These are phyloP conservation scores for Ustilaginoidea virens DNA, from an alignment of 2,329 filamentous ascomycete species.

Conservation along the genomic window DNA sequence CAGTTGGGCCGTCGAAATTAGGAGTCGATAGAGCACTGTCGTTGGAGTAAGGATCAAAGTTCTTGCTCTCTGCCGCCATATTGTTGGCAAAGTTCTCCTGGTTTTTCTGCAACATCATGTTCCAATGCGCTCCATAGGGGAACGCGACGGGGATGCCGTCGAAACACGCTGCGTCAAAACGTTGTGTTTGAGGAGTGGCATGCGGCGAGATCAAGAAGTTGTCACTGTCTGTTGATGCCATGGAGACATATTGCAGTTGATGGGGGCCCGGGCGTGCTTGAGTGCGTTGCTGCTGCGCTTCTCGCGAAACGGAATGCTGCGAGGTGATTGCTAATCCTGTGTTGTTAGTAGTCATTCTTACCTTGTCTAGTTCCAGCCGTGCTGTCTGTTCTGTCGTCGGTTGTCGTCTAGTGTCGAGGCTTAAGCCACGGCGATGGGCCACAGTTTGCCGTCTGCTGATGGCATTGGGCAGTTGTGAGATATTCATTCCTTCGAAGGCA, in stretches of 20 bases:
- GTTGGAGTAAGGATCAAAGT: constrained; percentile 34
- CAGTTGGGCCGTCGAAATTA: constrained; percentile 31
- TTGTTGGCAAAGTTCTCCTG: constrained; percentile 26
- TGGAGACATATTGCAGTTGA: constrained; percentile 11
- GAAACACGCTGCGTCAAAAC: constrained; percentile 33
- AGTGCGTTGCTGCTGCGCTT: constrained; percentile 76
- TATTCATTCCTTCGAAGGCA: constrained; percentile 61
- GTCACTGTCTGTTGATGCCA: constrained; percentile 27
- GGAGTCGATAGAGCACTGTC: constrained; percentile 32
- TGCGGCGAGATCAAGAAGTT: constrained; percentile 42
- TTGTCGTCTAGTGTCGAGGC: constrained; percentile 58
- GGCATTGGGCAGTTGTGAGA: constrained; percentile 45
- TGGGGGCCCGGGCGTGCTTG: constrained; percentile 55
- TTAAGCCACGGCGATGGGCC: constrained; percentile 69
- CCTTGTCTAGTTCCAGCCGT: constrained; percentile 21
- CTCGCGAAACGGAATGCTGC: constrained; percentile 68
- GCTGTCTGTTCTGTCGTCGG: constrained; percentile 17
- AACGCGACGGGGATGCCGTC: constrained; percentile 29
- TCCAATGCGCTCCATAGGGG: constrained; percentile 29
- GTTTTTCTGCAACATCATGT: constrained; percentile 30
- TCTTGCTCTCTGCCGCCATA: constrained; percentile 25
- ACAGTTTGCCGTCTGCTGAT: constrained; percentile 23
- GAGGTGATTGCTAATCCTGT: constrained; percentile 36
- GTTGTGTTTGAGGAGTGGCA: constrained; percentile 36
- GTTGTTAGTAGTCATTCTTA: constrained; percentile 40